These are phyloP conservation scores for Ophiocordyceps camponoti-saundersi DNA, from an alignment of 2,329 filamentous ascomycete species.

Conservation along the genomic window DNA sequence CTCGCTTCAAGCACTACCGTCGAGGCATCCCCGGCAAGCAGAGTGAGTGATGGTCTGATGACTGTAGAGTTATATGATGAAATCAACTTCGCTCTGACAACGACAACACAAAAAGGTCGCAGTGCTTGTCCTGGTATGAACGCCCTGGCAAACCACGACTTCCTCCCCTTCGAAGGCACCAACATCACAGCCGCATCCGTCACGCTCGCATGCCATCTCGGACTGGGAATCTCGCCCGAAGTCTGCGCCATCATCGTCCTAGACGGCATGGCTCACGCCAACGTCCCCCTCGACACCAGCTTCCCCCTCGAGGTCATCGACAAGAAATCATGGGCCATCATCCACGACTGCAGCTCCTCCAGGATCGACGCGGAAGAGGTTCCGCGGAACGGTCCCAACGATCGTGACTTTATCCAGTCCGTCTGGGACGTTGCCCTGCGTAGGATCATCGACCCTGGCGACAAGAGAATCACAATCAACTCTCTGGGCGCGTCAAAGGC, in stretches of 20 bases:
- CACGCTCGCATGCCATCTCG: neutral
- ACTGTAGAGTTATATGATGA: too few species aligned
- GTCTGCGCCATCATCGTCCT: neutral
- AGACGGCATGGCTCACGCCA: neutral
- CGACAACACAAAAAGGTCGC: neutral
- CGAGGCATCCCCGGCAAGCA: neutral
- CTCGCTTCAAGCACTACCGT: neutral
- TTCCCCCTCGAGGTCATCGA: neutral
- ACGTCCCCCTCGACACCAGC: neutral
- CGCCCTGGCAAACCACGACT: neutral
- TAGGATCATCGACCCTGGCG: neutral
- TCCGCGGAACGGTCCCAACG: neutral
- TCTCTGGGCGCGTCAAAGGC: neutral
- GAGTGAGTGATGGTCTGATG: neutral
- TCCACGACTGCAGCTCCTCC: neutral
- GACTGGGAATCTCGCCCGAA: neutral
- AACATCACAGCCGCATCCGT: neutral
- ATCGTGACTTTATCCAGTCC: neutral
- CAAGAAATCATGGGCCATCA: neutral
- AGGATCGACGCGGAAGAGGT: neutral
- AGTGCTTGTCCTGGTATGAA: neutral
- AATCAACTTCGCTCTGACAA: too few species aligned
- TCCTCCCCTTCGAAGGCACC: neutral
- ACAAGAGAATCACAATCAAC: neutral
- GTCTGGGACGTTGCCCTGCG: neutral